A percentile compares a stretch with the other conserved stretches of the same genome.
phyloP scores from a whole-genome alignment of 768 basidiomycete species.

The Lentinula sp. region DNA sequence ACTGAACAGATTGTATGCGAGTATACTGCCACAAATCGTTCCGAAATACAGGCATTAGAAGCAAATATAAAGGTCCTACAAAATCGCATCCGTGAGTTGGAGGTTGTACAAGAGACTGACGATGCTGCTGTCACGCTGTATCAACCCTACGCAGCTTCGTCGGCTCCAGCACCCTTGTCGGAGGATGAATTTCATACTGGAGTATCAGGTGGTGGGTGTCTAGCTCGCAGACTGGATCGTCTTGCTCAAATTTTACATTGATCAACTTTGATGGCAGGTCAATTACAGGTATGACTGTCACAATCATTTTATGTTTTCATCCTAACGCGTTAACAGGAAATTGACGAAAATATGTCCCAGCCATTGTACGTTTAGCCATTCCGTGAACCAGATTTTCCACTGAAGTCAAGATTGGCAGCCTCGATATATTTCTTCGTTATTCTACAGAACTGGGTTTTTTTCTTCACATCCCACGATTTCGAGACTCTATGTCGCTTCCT shows the following conservation, averaged over 20 bases:
- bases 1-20: constrained; percentile 25
- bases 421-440: constrained; percentile 55
- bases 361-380: constrained; percentile 32
- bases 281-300: not conserved
- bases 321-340: not conserved
- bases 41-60: constrained; percentile 32
- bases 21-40: constrained; percentile 31
- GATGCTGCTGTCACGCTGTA: constrained; percentile 9
- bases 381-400: constrained; percentile 33
- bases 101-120: constrained; percentile 18
- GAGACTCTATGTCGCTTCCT: constrained; percentile 38
- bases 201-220: not conserved
- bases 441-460: constrained; percentile 62
- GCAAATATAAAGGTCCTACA: constrained; percentile 31
- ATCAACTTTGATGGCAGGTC: not conserved
- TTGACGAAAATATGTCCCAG: constrained; percentile 13
- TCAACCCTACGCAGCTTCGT: constrained; percentile 10
- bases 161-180: not conserved
- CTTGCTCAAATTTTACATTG: not conserved
- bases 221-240: not conserved
- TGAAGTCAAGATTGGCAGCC: constrained; percentile 40
- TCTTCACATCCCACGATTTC: constrained; percentile 44
- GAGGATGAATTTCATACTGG: not conserved
- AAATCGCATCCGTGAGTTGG: constrained; percentile 29
- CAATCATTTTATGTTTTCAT: not conserved